phyloP scores from a whole-genome alignment of 345 rosid genomes.

The Aegle marmelos region DNA sequence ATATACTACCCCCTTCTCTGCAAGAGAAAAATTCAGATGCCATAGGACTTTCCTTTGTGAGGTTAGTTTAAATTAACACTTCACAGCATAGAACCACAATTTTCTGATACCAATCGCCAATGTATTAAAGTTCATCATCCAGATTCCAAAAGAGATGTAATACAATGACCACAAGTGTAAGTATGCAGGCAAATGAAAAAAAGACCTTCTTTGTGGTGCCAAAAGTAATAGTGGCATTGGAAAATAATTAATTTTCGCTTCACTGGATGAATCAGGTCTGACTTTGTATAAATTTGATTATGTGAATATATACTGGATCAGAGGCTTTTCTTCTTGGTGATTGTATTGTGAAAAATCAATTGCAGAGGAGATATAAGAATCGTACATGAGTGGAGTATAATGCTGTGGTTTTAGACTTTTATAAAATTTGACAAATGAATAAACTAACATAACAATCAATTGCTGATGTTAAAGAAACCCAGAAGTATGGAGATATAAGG shows the following conservation, averaged over 20 bases:
- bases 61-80: too few relatives aligned
- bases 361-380: neutral
- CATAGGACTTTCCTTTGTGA: neutral
- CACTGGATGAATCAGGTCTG: neutral
- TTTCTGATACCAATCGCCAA: too few relatives aligned
- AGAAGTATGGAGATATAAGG: too few relatives aligned
- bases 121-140: neutral
- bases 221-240: neutral
- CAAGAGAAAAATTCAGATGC: neutral
- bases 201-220: neutral
- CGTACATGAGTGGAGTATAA: neutral
- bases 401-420: too few relatives aligned
- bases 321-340: neutral
- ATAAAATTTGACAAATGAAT: too few relatives aligned
- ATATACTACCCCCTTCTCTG: neutral
- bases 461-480: too few relatives aligned
- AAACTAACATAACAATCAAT: too few relatives aligned
- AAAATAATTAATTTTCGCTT: too few relatives aligned
- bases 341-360: neutral
- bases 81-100: too few relatives aligned
- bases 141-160: neutral
- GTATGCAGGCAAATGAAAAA: too few relatives aligned
- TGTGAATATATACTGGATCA: neutral
- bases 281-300: neutral
- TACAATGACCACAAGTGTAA: too few relatives aligned